Evolutionary conservation across 192 early-diverging fungal species (phyloP).

Genomic region (Jimgerdemannia lactiflua): DNA sequence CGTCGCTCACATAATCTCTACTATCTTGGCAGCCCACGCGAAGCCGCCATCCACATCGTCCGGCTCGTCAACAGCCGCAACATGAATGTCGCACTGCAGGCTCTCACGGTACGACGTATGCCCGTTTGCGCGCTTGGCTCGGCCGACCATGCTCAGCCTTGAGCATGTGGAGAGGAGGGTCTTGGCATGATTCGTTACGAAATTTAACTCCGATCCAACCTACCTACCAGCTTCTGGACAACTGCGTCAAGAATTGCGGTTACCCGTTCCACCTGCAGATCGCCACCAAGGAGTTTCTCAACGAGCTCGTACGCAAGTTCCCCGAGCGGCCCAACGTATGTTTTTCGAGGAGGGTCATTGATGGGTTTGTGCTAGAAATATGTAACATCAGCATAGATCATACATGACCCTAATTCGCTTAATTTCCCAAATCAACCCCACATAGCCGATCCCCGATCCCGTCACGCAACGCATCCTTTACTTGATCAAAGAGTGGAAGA

Average conservation of each 20-base stretch:
- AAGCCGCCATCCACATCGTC: conserved; percentile 70
- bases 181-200: neutral
- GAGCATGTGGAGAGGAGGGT: conserved; percentile 4
- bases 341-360: conserved; percentile 17
- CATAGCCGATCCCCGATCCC: conserved; percentile 56
- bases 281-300: conserved; percentile 95
- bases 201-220: neutral
- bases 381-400: neutral
- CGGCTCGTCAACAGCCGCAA: conserved; percentile 61
- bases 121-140: neutral
- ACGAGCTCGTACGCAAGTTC: conserved; percentile 91
- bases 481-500: conserved; percentile 94
- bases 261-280: conserved; percentile 97
- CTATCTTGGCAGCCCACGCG: conserved; percentile 55
- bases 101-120: conserved; percentile 50
- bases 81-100: conserved; percentile 55
- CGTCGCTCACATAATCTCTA: neutral
- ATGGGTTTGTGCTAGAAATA: conserved; percentile 15
- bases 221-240: conserved; percentile 77
- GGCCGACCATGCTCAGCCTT: no score
- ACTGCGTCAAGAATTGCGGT: conserved; percentile 98
- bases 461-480: conserved; percentile 87
- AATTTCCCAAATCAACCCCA: neutral
- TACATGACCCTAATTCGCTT: neutral
- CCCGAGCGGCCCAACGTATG: conserved; percentile 85